Base-by-base conservation (phyloP, 148 eudicot genomes). In the Nepenthes gracilis region DNA sequence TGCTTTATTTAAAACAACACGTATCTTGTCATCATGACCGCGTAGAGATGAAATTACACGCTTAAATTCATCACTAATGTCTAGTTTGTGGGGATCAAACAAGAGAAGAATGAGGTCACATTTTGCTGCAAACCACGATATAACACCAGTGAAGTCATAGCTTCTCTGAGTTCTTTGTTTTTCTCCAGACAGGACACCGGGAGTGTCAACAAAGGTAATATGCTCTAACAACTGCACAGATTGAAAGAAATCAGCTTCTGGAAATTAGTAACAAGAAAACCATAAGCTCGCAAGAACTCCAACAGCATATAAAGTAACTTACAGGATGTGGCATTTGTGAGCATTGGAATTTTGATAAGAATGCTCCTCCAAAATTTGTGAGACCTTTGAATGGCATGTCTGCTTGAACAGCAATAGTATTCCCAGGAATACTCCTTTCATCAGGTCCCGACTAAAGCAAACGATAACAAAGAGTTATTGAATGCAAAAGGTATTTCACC, bases 321-420 rank as follows among this genome's bases (percentile, higher is more conserved):
- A 93, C 99, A 35, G 95, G 81, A 77, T 86, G 87, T 69, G 90
- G 90, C 97, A 89, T 80, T 74, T 89, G 97, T 58, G 97, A 89
- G 70, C 97, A 89, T 74, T 89, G 90, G 68, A 89, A 89, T 63
- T 89, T 89, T 49, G 97, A 89, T 65, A 89, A 80, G 71, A 89
- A 89, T 60, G 94, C 81, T 57, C 87, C 87, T 32, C 97, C 97
- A 77, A 89, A 89, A 66, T 74, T 80, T 35, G 84, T 72, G 59
- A 89, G 80, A 59, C 90, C 90, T 70, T 70, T 80, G 69, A 83
- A 90, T 64, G 97, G 94, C 88, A 90, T 76, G 43, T 86, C 86
- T 2, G 94, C 90, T 62, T 89, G 83, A 62, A 89, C 97, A 43
- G 94, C 97, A 60, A 90, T 75, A 37, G 94, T 89, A 72, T 89